These are phyloP conservation scores for Yamadazyma philogaea DNA, from an alignment of 805 yeast genomes.

Conservation along the genomic window DNA sequence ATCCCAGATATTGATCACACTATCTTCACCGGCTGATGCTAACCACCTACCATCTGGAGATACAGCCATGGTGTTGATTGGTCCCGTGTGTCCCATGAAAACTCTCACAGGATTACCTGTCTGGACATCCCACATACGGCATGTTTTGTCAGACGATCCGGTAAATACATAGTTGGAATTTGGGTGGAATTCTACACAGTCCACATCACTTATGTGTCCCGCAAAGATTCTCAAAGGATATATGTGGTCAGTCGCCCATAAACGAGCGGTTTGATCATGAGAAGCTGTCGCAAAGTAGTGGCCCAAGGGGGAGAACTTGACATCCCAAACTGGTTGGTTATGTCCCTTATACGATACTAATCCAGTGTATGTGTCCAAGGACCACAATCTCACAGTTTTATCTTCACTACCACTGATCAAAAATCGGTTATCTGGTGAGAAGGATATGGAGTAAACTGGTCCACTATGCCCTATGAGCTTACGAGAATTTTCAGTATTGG, in stretches of 20 bases:
- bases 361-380: slow-evolving; percentile 83
- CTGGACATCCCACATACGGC: slow-evolving; percentile 96
- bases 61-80: slow-evolving; percentile 79
- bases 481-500: slow-evolving; percentile 46
- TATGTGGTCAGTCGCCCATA: slow-evolving; percentile 98
- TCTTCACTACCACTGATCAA: slow-evolving; percentile 85
- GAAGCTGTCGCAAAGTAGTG: slow-evolving; percentile 98
- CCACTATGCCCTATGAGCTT: slow-evolving; percentile 90
- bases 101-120: slow-evolving; percentile 87
- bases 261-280: slow-evolving; percentile 94
- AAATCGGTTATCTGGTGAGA: slow-evolving; percentile 85
- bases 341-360: slow-evolving; percentile 95
- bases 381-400: slow-evolving; percentile 90
- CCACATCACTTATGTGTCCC: slow-evolving; percentile 96
- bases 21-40: slow-evolving; percentile 93
- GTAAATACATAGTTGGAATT: slow-evolving; percentile 92
- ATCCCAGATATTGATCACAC: slow-evolving; percentile 88
- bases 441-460: slow-evolving; percentile 84
- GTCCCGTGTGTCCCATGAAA: slow-evolving; percentile 89
- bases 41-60: slow-evolving; percentile 97
- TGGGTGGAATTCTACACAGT: slow-evolving; percentile 92
- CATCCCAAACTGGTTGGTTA: slow-evolving; percentile 97
- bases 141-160: slow-evolving; percentile 92
- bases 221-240: slow-evolving; percentile 95
- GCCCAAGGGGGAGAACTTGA: slow-evolving; percentile 88